phyloP scores from a whole-genome alignment of 306 rosid species.

The Vachellia collinsii region DNA sequence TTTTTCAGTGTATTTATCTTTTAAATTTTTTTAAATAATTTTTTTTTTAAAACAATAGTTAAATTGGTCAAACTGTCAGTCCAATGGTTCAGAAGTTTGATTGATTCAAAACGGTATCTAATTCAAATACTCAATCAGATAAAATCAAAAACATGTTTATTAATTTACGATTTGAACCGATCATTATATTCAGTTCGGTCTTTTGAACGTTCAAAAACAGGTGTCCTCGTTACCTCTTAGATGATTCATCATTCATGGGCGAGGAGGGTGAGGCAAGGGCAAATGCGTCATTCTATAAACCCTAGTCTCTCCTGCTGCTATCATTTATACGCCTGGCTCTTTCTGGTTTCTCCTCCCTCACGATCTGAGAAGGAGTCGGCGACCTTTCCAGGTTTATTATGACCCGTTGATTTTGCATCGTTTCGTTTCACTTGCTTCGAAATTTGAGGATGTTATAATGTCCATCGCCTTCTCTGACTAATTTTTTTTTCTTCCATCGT shows the following conservation, averaged over 20 bases:
- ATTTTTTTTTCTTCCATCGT: neutral
- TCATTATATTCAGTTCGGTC: too few species aligned
- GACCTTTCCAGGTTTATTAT: slow-evolving; percentile 48
- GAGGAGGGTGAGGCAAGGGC: slow-evolving; percentile 7
- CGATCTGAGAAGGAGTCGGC: slow-evolving; percentile 24
- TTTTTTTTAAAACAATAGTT: too few species aligned
- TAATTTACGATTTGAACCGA: too few species aligned
- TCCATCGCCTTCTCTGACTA: neutral
- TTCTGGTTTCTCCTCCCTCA: neutral
- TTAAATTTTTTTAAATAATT: too few species aligned
- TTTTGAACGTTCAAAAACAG: too few species aligned
- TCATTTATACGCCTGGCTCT: slow-evolving; percentile 27
- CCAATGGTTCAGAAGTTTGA: too few species aligned
- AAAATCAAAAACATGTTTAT: too few species aligned
- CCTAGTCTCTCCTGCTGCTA: slow-evolving; percentile 31
- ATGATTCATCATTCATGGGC: neutral
- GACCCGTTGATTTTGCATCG: neutral
- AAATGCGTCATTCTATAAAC: slow-evolving; percentile 37
- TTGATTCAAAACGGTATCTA: too few species aligned
- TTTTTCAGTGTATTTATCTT: too few species aligned
- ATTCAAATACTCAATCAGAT: too few species aligned
- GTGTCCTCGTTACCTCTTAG: neutral
- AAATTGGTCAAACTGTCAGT: too few species aligned
- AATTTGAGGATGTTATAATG: neutral
- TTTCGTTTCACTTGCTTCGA: neutral